A percentile compares a stretch with the other conserved stretches of the same genome.
Evolutionary conservation across 129 eudicot genomes (phyloP).

Genomic region (Helichrysum umbraculigerum): DNA sequence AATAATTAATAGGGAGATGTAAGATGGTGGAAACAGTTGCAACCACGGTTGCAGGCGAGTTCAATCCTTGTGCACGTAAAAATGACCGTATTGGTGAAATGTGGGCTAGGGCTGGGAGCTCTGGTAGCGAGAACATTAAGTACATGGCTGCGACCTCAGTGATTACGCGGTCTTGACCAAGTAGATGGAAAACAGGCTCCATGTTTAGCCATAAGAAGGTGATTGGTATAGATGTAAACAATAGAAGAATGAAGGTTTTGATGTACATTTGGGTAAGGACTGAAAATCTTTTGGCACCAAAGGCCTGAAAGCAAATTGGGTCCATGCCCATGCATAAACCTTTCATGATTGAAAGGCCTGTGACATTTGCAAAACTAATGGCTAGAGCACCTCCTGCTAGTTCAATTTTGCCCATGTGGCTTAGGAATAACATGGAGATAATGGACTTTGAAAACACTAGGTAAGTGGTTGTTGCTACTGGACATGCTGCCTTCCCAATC

Average conservation of each 20-base stretch:
- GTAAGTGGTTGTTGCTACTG: constrained; percentile 65
- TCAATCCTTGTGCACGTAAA: constrained; percentile 67
- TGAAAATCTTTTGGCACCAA: constrained; percentile 74
- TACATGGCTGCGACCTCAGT: constrained; percentile 58
- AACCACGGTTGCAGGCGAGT: constrained; percentile 56
- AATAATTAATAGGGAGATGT: constrained; percentile 75
- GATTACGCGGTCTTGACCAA: constrained; percentile 73
- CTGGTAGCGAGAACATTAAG: constrained; percentile 58
- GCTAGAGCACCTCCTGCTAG: constrained; percentile 93
- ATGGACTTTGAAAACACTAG: constrained; percentile 65
- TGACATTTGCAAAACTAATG: constrained; percentile 74
- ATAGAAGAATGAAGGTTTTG: constrained; percentile 60
- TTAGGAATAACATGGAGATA: constrained; percentile 75
- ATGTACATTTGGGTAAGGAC: constrained; percentile 68
- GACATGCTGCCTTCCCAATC: constrained; percentile 62
- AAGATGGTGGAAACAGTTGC: constrained; percentile 55
- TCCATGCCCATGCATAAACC: constrained; percentile 96
- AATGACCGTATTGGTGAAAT: constrained; percentile 58
- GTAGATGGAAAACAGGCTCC: constrained; percentile 53
- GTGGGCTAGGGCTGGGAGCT: constrained; percentile 63
- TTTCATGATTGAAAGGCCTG: constrained; percentile 84
- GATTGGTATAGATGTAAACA: constrained; percentile 57
- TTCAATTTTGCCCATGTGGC: constrained; percentile 66
- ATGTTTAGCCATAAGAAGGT: constrained; percentile 76
- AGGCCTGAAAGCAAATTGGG: constrained; percentile 91